Evolutionary conservation across 768 basidiomycete genomes (phyloP), one percentile per base, ranked within the genome.

Genomic region (Rickenella mellea): DNA sequence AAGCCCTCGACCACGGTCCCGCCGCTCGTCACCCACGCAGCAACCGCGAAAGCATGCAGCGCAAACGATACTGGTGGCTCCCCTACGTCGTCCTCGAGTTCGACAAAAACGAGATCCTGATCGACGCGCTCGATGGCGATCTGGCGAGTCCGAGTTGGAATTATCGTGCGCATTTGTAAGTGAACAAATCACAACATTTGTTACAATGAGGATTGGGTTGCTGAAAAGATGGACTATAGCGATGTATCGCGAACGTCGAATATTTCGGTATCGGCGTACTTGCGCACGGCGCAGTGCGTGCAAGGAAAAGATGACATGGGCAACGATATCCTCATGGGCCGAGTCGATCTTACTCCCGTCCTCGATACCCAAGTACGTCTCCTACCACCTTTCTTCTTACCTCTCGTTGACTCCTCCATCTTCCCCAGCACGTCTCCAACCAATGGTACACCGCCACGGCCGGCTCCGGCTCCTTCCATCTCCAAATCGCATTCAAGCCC

Each of bases 1-100:
- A 76, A 43, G 91, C 90, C 4, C 71, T 96, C 33, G 77, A 80
- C 44, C 69, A 74, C 14, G 19, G 19, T 19, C 24, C 33, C 33
- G 24, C 19, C 19, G 65, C 71, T 5, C 74, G 76, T 4, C 64
- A 74, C 6, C 56, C 69, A 10, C 67, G 78, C 38, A 81, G 78
- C 61, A 83, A 88, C 59, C 75, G 93, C 33, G 94, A 97, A 53
- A 92, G 87, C 55, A 67, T 93, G 59, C 92, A 94, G 59, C 74
- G 96, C 50, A 89, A 82, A 61, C 89, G 92, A 46, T 84, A 81
- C 63, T 84, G 83, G 90, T 92, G 86, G 87, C 73, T 99, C 27
- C 96, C 96, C 22, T 98, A 86, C 52, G 86, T 98, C 58, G 96
- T 98, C 30, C 80, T 99, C 51, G 93, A 97, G 65, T 94, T 93